Conservation (phyloP, 306 rosid genomes). For the Elaeagnus macrophylla region DNA sequence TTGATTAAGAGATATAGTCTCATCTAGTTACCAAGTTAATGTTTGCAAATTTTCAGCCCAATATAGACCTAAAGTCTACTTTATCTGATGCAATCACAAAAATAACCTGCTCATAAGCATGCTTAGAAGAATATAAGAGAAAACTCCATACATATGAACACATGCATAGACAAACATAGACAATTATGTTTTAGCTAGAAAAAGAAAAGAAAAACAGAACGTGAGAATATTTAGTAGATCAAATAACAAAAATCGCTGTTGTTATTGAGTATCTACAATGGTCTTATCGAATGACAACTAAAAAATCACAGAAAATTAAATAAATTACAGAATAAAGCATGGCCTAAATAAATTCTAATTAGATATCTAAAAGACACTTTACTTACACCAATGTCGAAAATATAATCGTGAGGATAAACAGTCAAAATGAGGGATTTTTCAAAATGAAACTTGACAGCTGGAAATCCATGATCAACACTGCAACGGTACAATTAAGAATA, state of each 20-base stretch:
- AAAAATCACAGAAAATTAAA: no score
- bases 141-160: background rate
- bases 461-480: slow-evolving; percentile 72
- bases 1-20: no score
- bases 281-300: no score
- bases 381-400: slow-evolving; percentile 41
- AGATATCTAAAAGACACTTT: background rate
- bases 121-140: background rate
- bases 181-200: background rate
- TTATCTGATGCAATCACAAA: no score
- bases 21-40: no score
- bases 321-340: background rate
- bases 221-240: background rate
- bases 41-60: no score
- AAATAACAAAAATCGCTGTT: background rate
- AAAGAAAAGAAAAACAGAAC: background rate
- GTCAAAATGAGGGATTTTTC: slow-evolving; percentile 40
- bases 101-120: no score
- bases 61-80: no score
- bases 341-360: background rate
- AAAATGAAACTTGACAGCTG: slow-evolving; percentile 48
- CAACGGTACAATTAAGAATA: slow-evolving; percentile 7
- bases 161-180: background rate
- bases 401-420: slow-evolving; percentile 62
- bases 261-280: background rate